These are phyloP conservation scores for Diphasiastrum complanatum DNA, from an alignment of 83 land plant species.

Conservation along the genomic window DNA sequence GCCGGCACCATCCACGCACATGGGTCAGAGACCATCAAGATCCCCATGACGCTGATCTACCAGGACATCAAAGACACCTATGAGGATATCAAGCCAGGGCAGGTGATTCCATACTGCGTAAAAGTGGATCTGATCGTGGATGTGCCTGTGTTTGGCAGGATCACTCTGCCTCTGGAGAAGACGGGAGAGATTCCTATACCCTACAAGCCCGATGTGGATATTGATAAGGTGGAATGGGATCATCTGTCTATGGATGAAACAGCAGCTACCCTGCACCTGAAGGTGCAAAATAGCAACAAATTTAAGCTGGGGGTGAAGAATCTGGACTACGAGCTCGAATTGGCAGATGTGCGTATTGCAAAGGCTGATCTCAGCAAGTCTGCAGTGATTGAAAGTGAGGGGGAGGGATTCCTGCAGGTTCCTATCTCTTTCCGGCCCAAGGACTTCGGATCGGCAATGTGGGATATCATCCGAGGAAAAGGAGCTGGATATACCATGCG, in stretches of 20 bases:
- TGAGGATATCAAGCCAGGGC: slow-evolving; percentile 75
- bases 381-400: slow-evolving; percentile 40
- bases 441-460: slow-evolving; percentile 85
- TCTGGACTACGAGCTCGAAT: slow-evolving; percentile 55
- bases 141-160: slow-evolving; percentile 74
- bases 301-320: slow-evolving; percentile 64
- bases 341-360: slow-evolving; percentile 60
- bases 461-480: slow-evolving; percentile 81
- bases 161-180: slow-evolving; percentile 76
- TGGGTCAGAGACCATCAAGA: slow-evolving; percentile 85
- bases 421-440: slow-evolving; percentile 83
- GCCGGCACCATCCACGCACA: slow-evolving; percentile 86
- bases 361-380: slow-evolving; percentile 46
- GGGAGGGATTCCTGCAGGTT: slow-evolving; percentile 38
- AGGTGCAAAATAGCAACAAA: slow-evolving; percentile 74
- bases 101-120: slow-evolving; percentile 59
- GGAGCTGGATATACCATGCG: slow-evolving; percentile 74
- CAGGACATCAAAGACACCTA: slow-evolving; percentile 82
- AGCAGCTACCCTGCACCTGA: slow-evolving; percentile 57
- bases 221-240: slow-evolving; percentile 63
- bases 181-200: slow-evolving; percentile 80
- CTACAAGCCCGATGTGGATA: slow-evolving; percentile 76
- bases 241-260: slow-evolving; percentile 74
- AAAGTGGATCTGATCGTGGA: slow-evolving; percentile 65
- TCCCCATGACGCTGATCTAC: slow-evolving; percentile 63